Percentiles rank a stretch among this genome's conserved stretches.
Conservation (phyloP, 1,284 basidiomycete species). For the Sparassis latifolia region DNA sequence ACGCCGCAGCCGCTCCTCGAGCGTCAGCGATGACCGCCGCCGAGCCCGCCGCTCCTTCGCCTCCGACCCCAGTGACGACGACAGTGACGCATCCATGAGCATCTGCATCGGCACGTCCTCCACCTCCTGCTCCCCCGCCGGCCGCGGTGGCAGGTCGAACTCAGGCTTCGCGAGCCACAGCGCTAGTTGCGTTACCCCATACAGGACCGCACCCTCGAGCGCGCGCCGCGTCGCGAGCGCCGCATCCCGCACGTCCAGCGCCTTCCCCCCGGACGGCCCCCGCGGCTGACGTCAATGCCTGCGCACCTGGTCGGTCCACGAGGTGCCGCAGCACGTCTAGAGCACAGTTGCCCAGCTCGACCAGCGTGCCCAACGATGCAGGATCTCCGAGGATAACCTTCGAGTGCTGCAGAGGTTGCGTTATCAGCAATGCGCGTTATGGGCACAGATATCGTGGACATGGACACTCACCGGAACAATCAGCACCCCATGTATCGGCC, state of each 20-base stretch:
- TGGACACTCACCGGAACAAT: constrained; percentile 59
- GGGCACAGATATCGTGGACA: constrained; percentile 13
- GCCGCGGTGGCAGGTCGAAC: constrained; percentile 33
- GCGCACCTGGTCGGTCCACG: constrained; percentile 47
- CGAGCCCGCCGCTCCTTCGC: constrained; percentile 34
- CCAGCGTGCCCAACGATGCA: constrained; percentile 71
- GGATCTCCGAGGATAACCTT: constrained; percentile 76
- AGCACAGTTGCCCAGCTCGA: constrained; percentile 69
- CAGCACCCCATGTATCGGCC: constrained; percentile 61
- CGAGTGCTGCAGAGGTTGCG: constrained; percentile 47
- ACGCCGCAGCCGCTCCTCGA: constrained; percentile 59
- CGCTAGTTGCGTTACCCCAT: constrained; percentile 70
- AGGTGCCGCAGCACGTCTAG: constrained; percentile 64
- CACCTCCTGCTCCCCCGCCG: constrained; percentile 33
- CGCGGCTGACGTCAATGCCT: constrained; percentile 38
- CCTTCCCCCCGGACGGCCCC: constrained; percentile 25
- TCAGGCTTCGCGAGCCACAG: constrained; percentile 71
- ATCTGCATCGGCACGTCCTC: constrained; percentile 31
- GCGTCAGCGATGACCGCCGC: constrained; percentile 41
- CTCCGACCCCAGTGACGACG: constrained; percentile 16
- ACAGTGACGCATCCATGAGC: constrained; percentile 20
- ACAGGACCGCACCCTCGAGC: constrained; percentile 69
- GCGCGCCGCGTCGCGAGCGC: constrained; percentile 48
- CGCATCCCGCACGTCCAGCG: constrained; percentile 52
- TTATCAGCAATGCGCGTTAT: constrained; percentile 10